phyloP scores from a whole-genome alignment of 2,329 filamentous ascomycete species.

The Balansia obtecta region DNA sequence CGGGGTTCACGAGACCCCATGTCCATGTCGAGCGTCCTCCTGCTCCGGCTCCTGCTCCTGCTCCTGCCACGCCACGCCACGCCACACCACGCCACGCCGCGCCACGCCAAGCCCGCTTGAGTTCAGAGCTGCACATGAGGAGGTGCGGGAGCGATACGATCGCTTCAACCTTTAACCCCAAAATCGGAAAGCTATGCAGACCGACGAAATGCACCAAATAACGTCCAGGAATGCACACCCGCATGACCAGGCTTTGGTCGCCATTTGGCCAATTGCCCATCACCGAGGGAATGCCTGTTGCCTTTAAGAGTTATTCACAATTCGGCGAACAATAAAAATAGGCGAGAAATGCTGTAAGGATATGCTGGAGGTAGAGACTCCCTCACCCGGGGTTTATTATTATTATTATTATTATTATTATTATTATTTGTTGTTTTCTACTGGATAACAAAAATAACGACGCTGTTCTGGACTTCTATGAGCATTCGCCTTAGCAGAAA shows the following conservation, averaged over 20 bases:
- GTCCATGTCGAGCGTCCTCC: too few relatives aligned
- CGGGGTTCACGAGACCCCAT: too few relatives aligned
- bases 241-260: not conserved
- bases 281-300: not conserved
- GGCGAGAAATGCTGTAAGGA: not conserved
- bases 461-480: too few relatives aligned
- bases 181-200: constrained; percentile 5
- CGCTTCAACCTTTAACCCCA: constrained; percentile 7
- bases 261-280: not conserved
- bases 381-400: too few relatives aligned
- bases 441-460: too few relatives aligned
- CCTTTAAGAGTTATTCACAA: not conserved
- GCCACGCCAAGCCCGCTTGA: too few relatives aligned
- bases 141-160: constrained; percentile 21
- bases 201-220: not conserved
- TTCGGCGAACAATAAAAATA: not conserved
- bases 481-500: too few relatives aligned
- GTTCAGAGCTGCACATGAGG: constrained; percentile 2
- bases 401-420: too few relatives aligned
- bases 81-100: too few relatives aligned
- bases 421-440: too few relatives aligned
- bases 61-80: too few relatives aligned
- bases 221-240: constrained; percentile 1
- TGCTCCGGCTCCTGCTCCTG: too few relatives aligned
- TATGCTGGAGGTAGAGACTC: not conserved